Evolutionary conservation across 1,284 basidiomycete species (phyloP).

Genomic region (Volvariella surrecta): DNA sequence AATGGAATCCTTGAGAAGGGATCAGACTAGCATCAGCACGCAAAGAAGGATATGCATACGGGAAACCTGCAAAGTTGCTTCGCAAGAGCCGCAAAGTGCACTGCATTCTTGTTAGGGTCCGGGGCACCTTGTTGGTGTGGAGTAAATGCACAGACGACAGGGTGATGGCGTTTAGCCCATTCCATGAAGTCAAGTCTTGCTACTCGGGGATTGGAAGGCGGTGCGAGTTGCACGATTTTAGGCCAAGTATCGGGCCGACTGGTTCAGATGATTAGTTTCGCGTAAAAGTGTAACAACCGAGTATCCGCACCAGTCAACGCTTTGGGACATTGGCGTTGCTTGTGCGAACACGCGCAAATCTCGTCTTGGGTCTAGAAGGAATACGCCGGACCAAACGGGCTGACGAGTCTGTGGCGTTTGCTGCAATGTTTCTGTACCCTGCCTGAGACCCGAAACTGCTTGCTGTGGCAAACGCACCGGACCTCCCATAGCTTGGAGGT

Average conservation of each 20-base stretch:
- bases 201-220: constrained; percentile 24
- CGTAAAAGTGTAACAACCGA: too few relatives aligned
- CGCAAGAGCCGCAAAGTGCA: constrained; percentile 30
- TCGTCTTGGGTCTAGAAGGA: too few relatives aligned
- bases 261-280: not conserved
- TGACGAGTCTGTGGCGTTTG: too few relatives aligned
- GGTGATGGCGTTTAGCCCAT: constrained; percentile 38
- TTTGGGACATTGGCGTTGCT: too few relatives aligned
- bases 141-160: constrained; percentile 27
- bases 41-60: constrained; percentile 1
- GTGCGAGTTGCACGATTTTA: constrained; percentile 29
- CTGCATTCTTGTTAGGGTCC: constrained; percentile 28
- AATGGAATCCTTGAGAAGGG: too few relatives aligned
- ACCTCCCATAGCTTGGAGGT: too few relatives aligned
- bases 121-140: constrained; percentile 10
- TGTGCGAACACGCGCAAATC: too few relatives aligned
- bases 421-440: constrained; percentile 2
- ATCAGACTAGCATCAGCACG: constrained; percentile 16
- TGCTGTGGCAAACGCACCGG: too few relatives aligned
- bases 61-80: constrained; percentile 27
- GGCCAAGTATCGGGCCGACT: constrained; percentile 54
- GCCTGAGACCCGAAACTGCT: not conserved
- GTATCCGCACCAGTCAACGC: too few relatives aligned
- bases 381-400: too few relatives aligned
- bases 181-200: constrained; percentile 28